Evolutionary conservation across 1,284 basidiomycete genomes (phyloP).

Genomic region (Naganishia albida): DNA sequence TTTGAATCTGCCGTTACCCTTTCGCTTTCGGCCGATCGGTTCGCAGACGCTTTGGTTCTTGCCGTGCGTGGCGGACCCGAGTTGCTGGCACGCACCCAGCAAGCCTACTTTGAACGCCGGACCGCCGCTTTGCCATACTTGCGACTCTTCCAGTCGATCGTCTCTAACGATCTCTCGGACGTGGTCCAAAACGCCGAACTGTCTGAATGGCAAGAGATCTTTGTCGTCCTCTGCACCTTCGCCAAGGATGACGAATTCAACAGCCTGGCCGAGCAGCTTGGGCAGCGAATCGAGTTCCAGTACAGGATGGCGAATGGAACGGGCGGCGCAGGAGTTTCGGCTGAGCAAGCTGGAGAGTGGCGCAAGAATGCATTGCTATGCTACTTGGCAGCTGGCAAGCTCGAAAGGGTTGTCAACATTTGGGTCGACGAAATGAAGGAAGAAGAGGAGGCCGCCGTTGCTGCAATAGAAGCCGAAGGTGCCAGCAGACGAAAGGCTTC

Average conservation of each 20-base stretch:
- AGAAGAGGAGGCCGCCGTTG: constrained; percentile 64
- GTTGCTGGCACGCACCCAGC: constrained; percentile 85
- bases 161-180: constrained; percentile 86
- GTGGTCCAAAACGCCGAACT: constrained; percentile 95
- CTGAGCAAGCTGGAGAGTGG: constrained; percentile 60
- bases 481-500: constrained; percentile 58
- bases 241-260: constrained; percentile 82
- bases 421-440: constrained; percentile 91
- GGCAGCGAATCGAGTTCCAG: constrained; percentile 84
- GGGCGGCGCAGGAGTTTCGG: constrained; percentile 52
- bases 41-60: constrained; percentile 90
- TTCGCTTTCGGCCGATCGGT: constrained; percentile 84
- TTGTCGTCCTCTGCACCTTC: constrained; percentile 95
- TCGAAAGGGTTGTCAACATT: constrained; percentile 86
- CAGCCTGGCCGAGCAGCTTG: constrained; percentile 84
- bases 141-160: constrained; percentile 92
- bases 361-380: constrained; percentile 90
- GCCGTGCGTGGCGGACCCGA: constrained; percentile 88
- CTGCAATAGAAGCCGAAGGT: constrained; percentile 39
- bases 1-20: constrained; percentile 89
- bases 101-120: constrained; percentile 86
- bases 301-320: constrained; percentile 63
- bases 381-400: constrained; percentile 82
- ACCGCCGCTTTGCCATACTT: constrained; percentile 81
- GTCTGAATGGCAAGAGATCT: constrained; percentile 94